Evolutionary conservation across 1,284 basidiomycete genomes (phyloP).

Genomic region (Somion occarium): DNA sequence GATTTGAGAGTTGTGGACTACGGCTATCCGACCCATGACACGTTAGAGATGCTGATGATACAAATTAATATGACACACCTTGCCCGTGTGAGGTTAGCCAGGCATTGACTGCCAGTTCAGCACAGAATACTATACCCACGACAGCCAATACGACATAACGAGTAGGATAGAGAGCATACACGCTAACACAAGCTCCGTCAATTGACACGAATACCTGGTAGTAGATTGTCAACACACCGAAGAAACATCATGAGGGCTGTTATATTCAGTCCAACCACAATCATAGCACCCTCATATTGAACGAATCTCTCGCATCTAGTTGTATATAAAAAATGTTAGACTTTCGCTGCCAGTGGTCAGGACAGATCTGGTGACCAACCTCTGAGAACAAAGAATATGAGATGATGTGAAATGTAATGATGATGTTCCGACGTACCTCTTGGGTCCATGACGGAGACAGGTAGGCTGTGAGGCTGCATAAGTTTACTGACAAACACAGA

Average conservation of each 20-base stretch:
- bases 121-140: constrained; percentile 32
- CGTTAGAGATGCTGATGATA: background rate
- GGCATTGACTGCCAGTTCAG: constrained; percentile 39
- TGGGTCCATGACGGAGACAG: constrained; percentile 36
- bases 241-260: constrained; percentile 54
- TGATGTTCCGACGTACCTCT: constrained; percentile 27
- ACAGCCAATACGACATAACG: constrained; percentile 31
- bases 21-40: constrained; percentile 7
- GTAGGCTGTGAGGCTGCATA: constrained; percentile 40
- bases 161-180: constrained; percentile 41
- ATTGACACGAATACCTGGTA: too few species aligned
- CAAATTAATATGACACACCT: constrained; percentile 11
- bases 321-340: too few species aligned
- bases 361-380: too few species aligned
- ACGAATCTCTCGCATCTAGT: constrained; percentile 45
- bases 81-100: constrained; percentile 37
- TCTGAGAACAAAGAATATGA: too few species aligned
- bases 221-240: too few species aligned
- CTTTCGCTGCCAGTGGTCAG: too few species aligned
- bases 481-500: constrained; percentile 5
- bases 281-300: constrained; percentile 45
- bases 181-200: too few species aligned
- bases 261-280: constrained; percentile 42
- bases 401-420: background rate
- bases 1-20: constrained; percentile 9